A percentile compares a stretch with the other conserved stretches of the same genome.
These are phyloP conservation scores for Gymnopus androsaceus DNA, from an alignment of 1,284 basidiomycete genomes.

Conservation along the genomic window DNA sequence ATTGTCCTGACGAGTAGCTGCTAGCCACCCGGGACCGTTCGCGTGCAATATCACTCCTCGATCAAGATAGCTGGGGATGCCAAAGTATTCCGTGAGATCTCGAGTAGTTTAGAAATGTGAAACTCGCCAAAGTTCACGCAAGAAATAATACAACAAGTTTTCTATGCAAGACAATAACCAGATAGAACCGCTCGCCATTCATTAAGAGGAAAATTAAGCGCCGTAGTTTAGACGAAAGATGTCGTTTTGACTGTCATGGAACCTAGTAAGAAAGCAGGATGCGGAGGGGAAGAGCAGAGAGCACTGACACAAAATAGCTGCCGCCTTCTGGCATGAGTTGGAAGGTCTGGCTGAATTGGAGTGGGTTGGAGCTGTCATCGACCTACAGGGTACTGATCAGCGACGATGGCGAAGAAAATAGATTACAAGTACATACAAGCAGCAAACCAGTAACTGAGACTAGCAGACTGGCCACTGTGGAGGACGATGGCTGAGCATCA, in stretches of 20 bases:
- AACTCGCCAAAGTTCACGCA: background rate
- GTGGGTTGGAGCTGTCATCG: constrained; percentile 76
- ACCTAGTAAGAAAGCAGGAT: background rate
- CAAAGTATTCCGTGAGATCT: no score
- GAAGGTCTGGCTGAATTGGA: constrained; percentile 91
- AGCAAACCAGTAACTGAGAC: constrained; percentile 90
- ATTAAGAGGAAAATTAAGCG: constrained; percentile 8
- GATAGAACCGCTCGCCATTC: background rate
- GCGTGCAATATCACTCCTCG: constrained; percentile 7
- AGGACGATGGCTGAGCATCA: constrained; percentile 87
- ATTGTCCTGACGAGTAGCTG: background rate
- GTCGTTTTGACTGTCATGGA: constrained; percentile 72
- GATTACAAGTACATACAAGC: constrained; percentile 48
- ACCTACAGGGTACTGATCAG: constrained; percentile 49
- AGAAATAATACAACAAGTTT: background rate
- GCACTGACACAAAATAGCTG: constrained; percentile 83
- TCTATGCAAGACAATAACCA: constrained; percentile 1
- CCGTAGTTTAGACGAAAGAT: constrained; percentile 87
- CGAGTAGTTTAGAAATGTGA: background rate
- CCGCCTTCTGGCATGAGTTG: constrained; percentile 80
- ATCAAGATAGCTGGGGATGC: constrained; percentile 58
- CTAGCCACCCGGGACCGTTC: constrained; percentile 7
- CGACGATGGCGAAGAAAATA: constrained; percentile 5
- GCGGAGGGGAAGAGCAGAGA: constrained; percentile 8
- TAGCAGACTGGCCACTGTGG: constrained; percentile 64